These are phyloP conservation scores for Talaromyces sp. DNA, from an alignment of 2,329 filamentous ascomycete species.

Conservation along the genomic window DNA sequence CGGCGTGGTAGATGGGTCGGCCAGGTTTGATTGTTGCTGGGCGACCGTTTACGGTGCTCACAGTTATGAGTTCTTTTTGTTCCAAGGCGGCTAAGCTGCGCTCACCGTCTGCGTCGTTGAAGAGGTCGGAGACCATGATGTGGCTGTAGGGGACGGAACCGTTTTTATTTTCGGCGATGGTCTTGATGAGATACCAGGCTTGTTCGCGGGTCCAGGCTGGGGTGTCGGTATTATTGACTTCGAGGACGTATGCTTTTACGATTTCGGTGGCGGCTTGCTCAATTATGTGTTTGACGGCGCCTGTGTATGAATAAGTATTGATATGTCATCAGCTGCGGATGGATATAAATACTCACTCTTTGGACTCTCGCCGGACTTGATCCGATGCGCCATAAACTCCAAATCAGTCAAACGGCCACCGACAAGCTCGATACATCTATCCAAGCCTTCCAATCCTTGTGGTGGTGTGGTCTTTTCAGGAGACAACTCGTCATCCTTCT, in stretches of 20 bases:
- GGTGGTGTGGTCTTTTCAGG: constrained; percentile 36
- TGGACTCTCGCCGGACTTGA: constrained; percentile 83
- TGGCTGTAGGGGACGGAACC: constrained; percentile 75
- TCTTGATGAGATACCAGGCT: constrained; percentile 84
- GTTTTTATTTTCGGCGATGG: constrained; percentile 65
- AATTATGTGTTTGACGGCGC: constrained; percentile 84
- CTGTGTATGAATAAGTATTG: constrained; percentile 29
- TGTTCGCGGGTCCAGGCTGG: constrained; percentile 75
- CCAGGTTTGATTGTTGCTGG: constrained; percentile 76
- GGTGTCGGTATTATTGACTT: constrained; percentile 47
- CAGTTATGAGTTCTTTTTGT: constrained; percentile 79
- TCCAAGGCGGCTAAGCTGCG: constrained; percentile 75
- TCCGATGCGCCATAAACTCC: constrained; percentile 85
- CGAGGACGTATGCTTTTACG: constrained; percentile 83
- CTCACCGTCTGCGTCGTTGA: constrained; percentile 67
- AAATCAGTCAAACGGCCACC: constrained; percentile 94
- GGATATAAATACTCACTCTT: constrained; percentile 42
- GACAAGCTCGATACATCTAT: constrained; percentile 75
- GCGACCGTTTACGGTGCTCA: constrained; percentile 70
- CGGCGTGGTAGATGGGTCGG: constrained; percentile 81
- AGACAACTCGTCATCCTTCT: constrained; percentile 33
- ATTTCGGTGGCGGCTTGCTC: constrained; percentile 87
- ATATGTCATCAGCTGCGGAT: not conserved
- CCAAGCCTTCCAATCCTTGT: constrained; percentile 67
- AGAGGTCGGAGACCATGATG: constrained; percentile 72